Evolutionary conservation across 208 protist species (phyloP).

Genomic region (Naegleria fowleri): DNA sequence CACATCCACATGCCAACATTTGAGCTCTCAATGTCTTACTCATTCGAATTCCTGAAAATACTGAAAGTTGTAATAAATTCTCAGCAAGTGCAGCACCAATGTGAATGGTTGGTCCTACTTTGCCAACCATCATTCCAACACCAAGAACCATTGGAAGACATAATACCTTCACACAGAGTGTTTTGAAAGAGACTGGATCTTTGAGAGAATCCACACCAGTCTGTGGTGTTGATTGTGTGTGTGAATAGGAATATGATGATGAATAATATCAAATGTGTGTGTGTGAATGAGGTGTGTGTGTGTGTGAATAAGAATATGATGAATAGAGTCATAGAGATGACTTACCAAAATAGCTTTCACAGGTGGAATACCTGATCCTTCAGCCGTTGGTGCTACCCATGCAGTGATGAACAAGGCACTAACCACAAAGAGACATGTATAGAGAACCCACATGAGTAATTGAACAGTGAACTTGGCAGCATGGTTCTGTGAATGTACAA

Average conservation of each 20-base stretch:
- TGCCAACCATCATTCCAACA: neutral
- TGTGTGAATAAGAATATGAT: neutral
- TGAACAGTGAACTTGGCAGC: neutral
- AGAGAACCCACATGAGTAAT: neutral
- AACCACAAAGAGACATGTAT: neutral
- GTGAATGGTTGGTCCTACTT: neutral
- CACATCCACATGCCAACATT: neutral
- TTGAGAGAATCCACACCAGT: neutral
- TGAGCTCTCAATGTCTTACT: neutral
- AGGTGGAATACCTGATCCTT: neutral
- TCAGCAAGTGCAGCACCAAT: neutral
- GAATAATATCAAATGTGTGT: no score
- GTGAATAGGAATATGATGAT: no score
- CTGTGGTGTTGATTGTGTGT: neutral
- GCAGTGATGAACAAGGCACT: neutral
- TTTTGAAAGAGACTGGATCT: neutral
- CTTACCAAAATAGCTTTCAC: conserved; percentile 5
- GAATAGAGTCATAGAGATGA: no score
- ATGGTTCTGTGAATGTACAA: neutral
- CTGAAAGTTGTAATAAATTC: neutral
- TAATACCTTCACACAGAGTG: neutral
- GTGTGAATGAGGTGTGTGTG: no score
- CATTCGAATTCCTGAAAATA: neutral
- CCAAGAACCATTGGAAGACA: neutral
- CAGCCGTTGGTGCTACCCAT: neutral